Conservation (phyloP, 2,329 filamentous ascomycete genomes). For the Colletotrichum melonis region DNA sequence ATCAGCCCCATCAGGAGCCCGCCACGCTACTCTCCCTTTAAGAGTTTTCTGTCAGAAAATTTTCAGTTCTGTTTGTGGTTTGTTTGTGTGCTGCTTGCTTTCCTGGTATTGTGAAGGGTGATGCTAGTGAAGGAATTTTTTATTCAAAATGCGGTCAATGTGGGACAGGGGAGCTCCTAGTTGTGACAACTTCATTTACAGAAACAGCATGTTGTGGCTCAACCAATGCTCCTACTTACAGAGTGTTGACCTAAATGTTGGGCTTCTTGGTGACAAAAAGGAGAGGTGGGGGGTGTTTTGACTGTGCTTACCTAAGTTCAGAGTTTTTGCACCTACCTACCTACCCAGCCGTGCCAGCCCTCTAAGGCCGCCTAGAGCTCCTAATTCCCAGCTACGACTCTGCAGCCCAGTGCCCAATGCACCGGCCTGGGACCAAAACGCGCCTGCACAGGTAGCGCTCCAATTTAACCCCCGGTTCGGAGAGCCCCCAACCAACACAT, state of each 20-base stretch:
- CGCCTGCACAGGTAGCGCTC: constrained; percentile 32
- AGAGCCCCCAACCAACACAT: constrained; percentile 33
- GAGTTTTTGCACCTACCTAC: constrained; percentile 26
- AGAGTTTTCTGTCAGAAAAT: constrained; percentile 21
- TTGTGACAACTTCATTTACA: background rate
- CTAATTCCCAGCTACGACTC: constrained; percentile 9
- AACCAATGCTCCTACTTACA: background rate
- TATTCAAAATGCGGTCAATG: constrained; percentile 2
- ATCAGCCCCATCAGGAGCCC: constrained; percentile 3
- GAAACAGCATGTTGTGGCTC: background rate
- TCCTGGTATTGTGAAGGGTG: background rate
- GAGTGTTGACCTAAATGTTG: background rate
- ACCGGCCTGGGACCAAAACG: constrained; percentile 22
- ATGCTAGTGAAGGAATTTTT: constrained; percentile 2
- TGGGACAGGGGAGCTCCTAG: constrained; percentile 2
- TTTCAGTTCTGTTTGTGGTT: constrained; percentile 2
- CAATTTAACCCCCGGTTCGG: constrained; percentile 35
- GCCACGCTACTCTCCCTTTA: background rate
- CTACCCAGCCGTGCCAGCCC: background rate
- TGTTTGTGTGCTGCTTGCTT: background rate
- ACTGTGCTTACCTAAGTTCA: background rate
- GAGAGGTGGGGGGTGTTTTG: background rate
- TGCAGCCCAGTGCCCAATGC: constrained; percentile 27
- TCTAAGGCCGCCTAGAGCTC: background rate
- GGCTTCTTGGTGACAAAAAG: background rate